Conservation (phyloP, 352 stramenopile genomes). For the Phytophthora boehmeriae region DNA sequence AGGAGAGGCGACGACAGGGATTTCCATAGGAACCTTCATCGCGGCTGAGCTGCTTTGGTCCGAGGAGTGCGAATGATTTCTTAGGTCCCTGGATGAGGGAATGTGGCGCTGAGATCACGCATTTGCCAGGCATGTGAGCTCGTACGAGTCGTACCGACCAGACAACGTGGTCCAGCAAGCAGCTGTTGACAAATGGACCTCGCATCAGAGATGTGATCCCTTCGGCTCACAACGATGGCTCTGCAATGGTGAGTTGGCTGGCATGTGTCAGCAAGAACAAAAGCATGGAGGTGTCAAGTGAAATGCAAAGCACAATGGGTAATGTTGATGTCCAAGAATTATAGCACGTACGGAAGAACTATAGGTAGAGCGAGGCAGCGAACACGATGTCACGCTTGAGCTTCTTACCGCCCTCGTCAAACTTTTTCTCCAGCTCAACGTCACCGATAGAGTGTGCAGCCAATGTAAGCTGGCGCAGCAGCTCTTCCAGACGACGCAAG, state of each 20-base stretch:
- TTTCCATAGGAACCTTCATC: constrained; percentile 24
- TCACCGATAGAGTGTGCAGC: constrained; percentile 98
- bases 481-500: constrained; percentile 96
- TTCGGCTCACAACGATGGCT: constrained; percentile 1
- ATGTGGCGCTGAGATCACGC: background rate
- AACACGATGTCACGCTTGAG: constrained; percentile 99
- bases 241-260: background rate
- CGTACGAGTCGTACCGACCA: background rate
- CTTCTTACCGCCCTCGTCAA: constrained; percentile 96
- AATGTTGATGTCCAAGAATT: constrained; percentile 8
- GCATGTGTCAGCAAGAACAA: background rate
- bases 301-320: constrained; percentile 7
- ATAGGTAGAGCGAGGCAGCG: constrained; percentile 98
- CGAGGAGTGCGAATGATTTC: constrained; percentile 1
- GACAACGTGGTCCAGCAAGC: background rate
- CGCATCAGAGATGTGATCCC: background rate
- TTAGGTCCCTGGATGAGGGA: background rate
- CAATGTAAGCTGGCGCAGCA: constrained; percentile 96
- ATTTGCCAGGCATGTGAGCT: background rate
- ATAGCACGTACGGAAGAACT: too few relatives aligned
- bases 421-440: constrained; percentile 97
- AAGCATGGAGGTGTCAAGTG: background rate
- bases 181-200: background rate
- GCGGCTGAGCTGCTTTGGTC: constrained; percentile 3
- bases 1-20: constrained; percentile 22